Evolutionary conservation across 495 filamentous ascomycete genomes (phyloP), one percentile per base, ranked within the genome.

Genomic region (Annulohypoxylon bovei): DNA sequence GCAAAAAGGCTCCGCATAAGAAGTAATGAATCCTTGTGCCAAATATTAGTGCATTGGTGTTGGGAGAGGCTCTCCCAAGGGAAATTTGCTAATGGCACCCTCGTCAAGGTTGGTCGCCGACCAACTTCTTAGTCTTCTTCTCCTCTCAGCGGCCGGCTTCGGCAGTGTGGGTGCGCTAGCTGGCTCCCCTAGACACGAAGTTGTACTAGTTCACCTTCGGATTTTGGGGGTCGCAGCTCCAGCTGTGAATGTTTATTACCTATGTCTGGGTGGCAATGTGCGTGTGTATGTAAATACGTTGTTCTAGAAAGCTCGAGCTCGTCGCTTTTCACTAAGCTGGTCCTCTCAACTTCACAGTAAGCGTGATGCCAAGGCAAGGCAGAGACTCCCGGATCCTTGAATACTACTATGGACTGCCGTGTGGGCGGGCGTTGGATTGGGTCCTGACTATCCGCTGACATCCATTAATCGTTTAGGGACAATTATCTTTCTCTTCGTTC

Each of bases 351-450:
- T 71, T 72, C 65, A 62, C 56, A 72, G 70, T 73, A 70, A 73
- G 66, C 71, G 71, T 70, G 56, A n/a, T 70, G 71, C 71, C 67
- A 73, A 73, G 71, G 42, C 66, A 35, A 73, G 71, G 71, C 67
- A 73, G 39, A 66, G 56, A 30, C 52, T 73, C 28, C 62, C 57
- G 62, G 49, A 67, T 65, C 64, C 55, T 72, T 40, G 52, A 60
- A 72, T 68, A 44, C 54, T 32, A 72, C 70, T 63, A 30, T 57
- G 47, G 47, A 68, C 56, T 72, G 65, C 70, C 70, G 70, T 68
- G 54, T 44, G 63, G 35, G 54, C 47, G 65, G 55, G 55, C 23
- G 25, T 68, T 50, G 54, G 59, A 63, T 67, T 65, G 27, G 47
- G 35, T 42, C 49, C 33, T 60, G 27, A 54, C 12, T 30, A 37